Percentiles rank a stretch among this genome's conserved stretches.
These are phyloP conservation scores for Arachnomyces sp. DNA, from an alignment of 2,329 filamentous ascomycete genomes.

Conservation along the genomic window DNA sequence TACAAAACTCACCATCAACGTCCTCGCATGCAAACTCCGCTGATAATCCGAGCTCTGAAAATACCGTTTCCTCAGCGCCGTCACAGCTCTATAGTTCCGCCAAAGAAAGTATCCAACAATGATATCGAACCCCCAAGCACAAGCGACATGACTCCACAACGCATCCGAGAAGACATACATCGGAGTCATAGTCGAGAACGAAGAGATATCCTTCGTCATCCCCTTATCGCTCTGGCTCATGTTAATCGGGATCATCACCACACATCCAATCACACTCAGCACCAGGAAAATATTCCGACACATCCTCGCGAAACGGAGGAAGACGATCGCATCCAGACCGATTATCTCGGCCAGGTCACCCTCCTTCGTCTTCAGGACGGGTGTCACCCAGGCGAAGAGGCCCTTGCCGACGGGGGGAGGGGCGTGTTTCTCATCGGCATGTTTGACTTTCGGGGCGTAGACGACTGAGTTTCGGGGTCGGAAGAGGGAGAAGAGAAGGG, in stretches of 20 bases:
- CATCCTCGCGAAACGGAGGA: conserved; percentile 84
- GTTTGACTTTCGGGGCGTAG: conserved; percentile 88
- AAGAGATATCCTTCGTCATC: conserved; percentile 17
- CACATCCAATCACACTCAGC: conserved; percentile 64
- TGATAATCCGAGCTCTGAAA: conserved; percentile 86
- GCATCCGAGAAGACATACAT: conserved; percentile 41
- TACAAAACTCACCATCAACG: conserved; percentile 43
- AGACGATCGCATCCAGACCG: conserved; percentile 84
- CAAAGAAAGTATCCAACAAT: conserved; percentile 75
- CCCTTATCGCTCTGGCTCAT: conserved; percentile 43
- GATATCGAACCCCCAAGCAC: conserved; percentile 61
- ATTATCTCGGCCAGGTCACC: conserved; percentile 69
- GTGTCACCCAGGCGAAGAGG: conserved; percentile 79
- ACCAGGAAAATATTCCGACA: conserved; percentile 79
- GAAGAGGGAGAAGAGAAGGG: conserved; percentile 76
- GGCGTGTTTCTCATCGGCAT: conserved; percentile 82
- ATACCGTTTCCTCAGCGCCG: conserved; percentile 64
- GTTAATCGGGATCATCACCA: conserved; percentile 76
- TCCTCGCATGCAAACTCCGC: conserved; percentile 69
- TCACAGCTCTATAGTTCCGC: conserved; percentile 76
- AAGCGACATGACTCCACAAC: conserved; percentile 53
- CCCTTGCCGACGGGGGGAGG: conserved; percentile 80
- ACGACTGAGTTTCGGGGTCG: conserved; percentile 87
- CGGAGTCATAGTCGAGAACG: conserved; percentile 44
- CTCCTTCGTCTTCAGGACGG: conserved; percentile 72